These are phyloP conservation scores for Pichia inconspicua DNA, from an alignment of 1,139 yeast genomes.

Conservation along the genomic window DNA sequence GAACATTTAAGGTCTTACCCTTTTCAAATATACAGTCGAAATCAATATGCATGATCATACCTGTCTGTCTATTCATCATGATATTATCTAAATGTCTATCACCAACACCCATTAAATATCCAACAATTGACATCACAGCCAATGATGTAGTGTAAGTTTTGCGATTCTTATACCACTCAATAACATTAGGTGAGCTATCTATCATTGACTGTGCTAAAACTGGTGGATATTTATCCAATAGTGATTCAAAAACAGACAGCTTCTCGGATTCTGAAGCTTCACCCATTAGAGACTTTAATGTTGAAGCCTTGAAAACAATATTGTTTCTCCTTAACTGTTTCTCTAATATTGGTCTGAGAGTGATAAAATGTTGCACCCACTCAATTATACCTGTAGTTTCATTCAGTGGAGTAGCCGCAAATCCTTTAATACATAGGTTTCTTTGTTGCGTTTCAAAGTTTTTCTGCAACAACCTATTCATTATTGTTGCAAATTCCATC, in stretches of 20 bases:
- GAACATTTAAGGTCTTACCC: conserved; percentile 54
- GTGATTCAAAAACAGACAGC: conserved; percentile 28
- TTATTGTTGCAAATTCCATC: conserved; percentile 85
- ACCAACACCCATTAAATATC: conserved; percentile 84
- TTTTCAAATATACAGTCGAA: conserved; percentile 94
- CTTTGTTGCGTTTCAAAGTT: conserved; percentile 71
- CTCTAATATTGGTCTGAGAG: conserved; percentile 61
- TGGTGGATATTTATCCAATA: conserved; percentile 50
- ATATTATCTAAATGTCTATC: conserved; percentile 95
- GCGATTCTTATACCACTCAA: conserved; percentile 77
- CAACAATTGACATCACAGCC: conserved; percentile 98
- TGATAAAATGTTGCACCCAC: conserved; percentile 80
- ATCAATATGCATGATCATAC: conserved; percentile 86
- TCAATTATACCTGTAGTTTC: conserved; percentile 89
- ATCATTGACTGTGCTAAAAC: conserved; percentile 82
- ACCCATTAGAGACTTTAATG: conserved; percentile 11
- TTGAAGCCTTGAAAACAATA: conserved; percentile 6
- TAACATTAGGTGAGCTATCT: conserved; percentile 84
- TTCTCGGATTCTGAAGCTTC: conserved; percentile 29
- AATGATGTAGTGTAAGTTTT: conserved; percentile 67
- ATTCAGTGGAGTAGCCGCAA: conserved; percentile 82
- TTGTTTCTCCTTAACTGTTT: conserved; percentile 15
- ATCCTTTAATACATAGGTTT: conserved; percentile 63
- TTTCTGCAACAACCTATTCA: conserved; percentile 61
- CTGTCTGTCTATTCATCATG: conserved; percentile 62